Conservation (phyloP, 75 land plant species). For the Pinus taeda region DNA sequence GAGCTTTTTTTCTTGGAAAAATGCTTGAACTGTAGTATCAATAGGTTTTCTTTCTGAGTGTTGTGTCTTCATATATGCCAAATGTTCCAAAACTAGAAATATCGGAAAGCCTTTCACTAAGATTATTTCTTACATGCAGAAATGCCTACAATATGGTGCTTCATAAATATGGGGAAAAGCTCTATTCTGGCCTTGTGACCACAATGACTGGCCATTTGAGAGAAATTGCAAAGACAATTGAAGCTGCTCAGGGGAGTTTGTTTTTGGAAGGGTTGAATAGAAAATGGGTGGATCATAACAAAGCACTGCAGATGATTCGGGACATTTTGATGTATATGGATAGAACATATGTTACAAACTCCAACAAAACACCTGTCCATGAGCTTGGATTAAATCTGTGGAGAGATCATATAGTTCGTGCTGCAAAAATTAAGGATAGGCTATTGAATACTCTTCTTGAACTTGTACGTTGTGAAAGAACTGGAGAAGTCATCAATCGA, state of each 20-base stretch:
- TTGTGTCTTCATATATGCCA: too few relatives aligned
- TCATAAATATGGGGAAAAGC: conserved; percentile 95
- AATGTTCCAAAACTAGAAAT: too few relatives aligned
- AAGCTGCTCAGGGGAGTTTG: conserved; percentile 83
- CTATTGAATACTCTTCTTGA: conserved; percentile 78
- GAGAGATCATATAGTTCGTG: conserved; percentile 79
- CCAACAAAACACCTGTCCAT: conserved; percentile 82
- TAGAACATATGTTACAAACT: conserved; percentile 76
- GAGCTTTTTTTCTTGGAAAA: too few relatives aligned
- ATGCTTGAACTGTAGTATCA: too few relatives aligned
- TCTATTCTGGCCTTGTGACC: conserved; percentile 78
- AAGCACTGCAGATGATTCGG: conserved; percentile 97
- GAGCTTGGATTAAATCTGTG: conserved; percentile 95
- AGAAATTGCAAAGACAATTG: conserved; percentile 78
- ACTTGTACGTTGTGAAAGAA: conserved; percentile 72
- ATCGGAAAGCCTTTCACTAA: too few relatives aligned
- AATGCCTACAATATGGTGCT: conserved; percentile 99
- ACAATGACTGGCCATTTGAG: conserved; percentile 88
- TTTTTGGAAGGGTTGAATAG: conserved; percentile 90
- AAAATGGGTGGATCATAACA: conserved; percentile 94
- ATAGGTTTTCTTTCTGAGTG: too few relatives aligned
- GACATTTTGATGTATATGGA: conserved; percentile 99
- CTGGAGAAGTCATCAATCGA: conserved; percentile 91
- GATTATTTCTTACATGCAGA: conserved; percentile 24
- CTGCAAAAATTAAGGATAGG: conserved; percentile 66